Percentiles rank a stretch among this genome's conserved stretches.
These are phyloP conservation scores for Didymella segeticola DNA, from an alignment of 2,329 filamentous ascomycete genomes.

Conservation along the genomic window DNA sequence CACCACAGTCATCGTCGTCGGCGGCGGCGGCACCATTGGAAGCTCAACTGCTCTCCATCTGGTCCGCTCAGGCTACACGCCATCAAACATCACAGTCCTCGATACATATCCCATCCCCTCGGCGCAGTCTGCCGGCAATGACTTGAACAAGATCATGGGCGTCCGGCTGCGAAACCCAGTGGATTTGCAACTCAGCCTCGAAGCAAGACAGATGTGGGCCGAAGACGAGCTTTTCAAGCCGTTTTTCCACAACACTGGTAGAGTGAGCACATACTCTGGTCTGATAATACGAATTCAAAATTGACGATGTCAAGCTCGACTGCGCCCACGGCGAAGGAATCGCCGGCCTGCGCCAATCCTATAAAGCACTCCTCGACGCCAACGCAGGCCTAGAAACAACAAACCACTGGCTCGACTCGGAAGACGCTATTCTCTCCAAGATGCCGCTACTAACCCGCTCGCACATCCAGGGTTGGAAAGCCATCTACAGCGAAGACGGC, in stretches of 20 bases:
- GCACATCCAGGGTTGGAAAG: constrained; percentile 57
- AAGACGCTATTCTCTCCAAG: constrained; percentile 54
- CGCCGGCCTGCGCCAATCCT: constrained; percentile 41
- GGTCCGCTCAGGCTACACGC: constrained; percentile 56
- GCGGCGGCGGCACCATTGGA: constrained; percentile 62
- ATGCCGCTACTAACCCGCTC: constrained; percentile 50
- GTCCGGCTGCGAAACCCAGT: constrained; percentile 50
- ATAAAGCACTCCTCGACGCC: constrained; percentile 47
- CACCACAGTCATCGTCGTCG: constrained; percentile 50
- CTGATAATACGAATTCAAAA: no score
- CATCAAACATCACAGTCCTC: constrained; percentile 55
- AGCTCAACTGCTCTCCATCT: constrained; percentile 59
- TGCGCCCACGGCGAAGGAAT: constrained; percentile 49
- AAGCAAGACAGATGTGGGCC: constrained; percentile 52
- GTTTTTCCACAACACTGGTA: constrained; percentile 56
- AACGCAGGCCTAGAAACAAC: constrained; percentile 45
- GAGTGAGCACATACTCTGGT: no score
- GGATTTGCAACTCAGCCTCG: constrained; percentile 41
- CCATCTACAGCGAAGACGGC: constrained; percentile 52
- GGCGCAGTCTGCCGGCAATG: constrained; percentile 58
- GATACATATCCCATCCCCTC: constrained; percentile 57
- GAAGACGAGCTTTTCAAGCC: constrained; percentile 55
- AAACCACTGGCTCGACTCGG: constrained; percentile 53
- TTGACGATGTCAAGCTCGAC: constrained; percentile 33
- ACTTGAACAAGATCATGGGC: constrained; percentile 58